Base-by-base conservation (phyloP, 148 eudicot genomes). In the Rhododendron simsii region DNA sequence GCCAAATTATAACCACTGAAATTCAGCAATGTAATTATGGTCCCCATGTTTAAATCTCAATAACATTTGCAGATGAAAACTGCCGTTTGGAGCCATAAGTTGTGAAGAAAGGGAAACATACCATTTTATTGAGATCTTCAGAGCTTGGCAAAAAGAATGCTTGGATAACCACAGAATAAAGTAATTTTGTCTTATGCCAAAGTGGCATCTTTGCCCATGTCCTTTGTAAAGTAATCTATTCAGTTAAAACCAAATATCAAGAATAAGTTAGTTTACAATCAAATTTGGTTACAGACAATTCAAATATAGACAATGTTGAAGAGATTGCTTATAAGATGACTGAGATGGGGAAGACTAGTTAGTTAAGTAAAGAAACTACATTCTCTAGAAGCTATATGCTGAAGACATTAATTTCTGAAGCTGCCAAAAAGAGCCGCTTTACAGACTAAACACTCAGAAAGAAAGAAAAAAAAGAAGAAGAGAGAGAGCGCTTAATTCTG, bases 111-210 rank as follows among this genome's bases (percentile, higher is more conserved):
- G 41, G 82, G 37, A 73, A 78, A 37, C 73, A 88, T 91, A 94
- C 99, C 98, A 94, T 92, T 90, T 73, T 93, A 67, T 88, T 89
- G 50, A 97, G 92, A 77, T 88, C 96, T 80, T 91, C 44, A 41
- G 44, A 41, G 44, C 44, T 41, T 41, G 44, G 44, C 5, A 41
- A 41, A 41, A 41, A 41, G 63, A 90, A 73, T 82, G 90, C 89
- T 88, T 90, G 92, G 81, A 87, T 87, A 47, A 90, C 48, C 26
- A 90, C 44, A 45, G 90, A 87, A 39, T 86, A 87, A 2, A 90
- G 10, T 57, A 90, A 83, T 81, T 88, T 90, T n/a, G 81, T 88
- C 85, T 90, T 91, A 86, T 91, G 91, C 93, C 93, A 91, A 83
- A 90, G 89, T 18, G 93, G 92, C 92, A 91, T 87, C 75, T 87